Evolutionary conservation across 2,329 filamentous ascomycete genomes (phyloP), one percentile per base, ranked within the genome.

Genomic region (Fusarium cyanostomum): DNA sequence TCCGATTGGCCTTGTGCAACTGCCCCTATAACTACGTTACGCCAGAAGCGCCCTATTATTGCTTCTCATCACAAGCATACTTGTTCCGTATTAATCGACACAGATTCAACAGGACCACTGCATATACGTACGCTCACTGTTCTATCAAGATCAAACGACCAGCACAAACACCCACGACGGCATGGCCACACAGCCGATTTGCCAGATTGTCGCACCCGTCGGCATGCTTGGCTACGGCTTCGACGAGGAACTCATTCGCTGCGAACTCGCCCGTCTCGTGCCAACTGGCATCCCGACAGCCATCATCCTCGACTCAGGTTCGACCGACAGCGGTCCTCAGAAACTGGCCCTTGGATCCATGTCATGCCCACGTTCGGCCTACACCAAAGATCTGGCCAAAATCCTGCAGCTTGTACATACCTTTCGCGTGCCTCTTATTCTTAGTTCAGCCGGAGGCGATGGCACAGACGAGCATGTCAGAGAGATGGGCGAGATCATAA

Each of bases 211-310:
- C 3, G 79, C 81, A 0, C 81, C 81, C 0, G 77, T 81, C 12
- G 81, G 79, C 27, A 83, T 82, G 79, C 68, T 84, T 8, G 81
- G 82, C 6, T 84, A 82, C 55, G 81, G 82, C 24, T 78, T 82
- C 42, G 69, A 79, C 46, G 73, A 76, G 27, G 59, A 64, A 1
- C 69, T 75, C 18, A 75, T 67, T 0, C 38, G 52, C 0, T 18
- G 56, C 1, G 71, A 71, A 4, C 67, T 79, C 1, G 58, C 67
- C 1, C 45, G 27, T 0, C 67, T 77, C 3, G 64, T 70, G 1
- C 50, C 71, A 12, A 75, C 52, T 1, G 70, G 70, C 0, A 57
- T 70, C 0, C 76, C 77, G 0, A 73, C 73, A 0, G 74, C 73
- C 12, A 72, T 77, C 8, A 74, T 77, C n/a, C 51, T 77, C 2